phyloP scores from a whole-genome alignment of 1,284 basidiomycete species.

The Trametes versicolor region DNA sequence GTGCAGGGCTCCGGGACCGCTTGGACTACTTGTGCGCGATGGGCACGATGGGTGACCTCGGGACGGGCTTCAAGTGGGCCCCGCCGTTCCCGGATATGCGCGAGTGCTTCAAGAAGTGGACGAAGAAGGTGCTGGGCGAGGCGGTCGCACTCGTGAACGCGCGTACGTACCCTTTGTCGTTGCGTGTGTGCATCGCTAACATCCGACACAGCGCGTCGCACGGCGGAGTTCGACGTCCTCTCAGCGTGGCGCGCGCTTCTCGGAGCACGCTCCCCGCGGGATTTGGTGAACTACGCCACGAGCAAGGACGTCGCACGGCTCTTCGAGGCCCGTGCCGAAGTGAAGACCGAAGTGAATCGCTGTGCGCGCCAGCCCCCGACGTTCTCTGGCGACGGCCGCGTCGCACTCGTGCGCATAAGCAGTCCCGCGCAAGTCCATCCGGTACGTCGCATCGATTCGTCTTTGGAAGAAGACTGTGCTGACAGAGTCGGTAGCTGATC shows the following conservation, averaged over 20 bases:
- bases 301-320: conserved; percentile 33
- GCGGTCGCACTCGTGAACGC: conserved; percentile 46
- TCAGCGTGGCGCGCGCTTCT: conserved; percentile 42
- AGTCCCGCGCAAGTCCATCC: conserved; percentile 47
- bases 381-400: conserved; percentile 46
- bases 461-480: not conserved
- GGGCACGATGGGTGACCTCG: conserved; percentile 47
- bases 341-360: conserved; percentile 41
- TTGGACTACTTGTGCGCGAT: conserved; percentile 44
- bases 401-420: conserved; percentile 44
- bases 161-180: conserved; percentile 32
- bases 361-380: conserved; percentile 40
- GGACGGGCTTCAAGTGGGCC: conserved; percentile 42
- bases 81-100: conserved; percentile 43
- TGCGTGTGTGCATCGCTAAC: not conserved
- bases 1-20: conserved; percentile 9
- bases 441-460: conserved; percentile 25
- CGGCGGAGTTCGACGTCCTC: conserved; percentile 37
- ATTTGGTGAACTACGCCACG: conserved; percentile 17
- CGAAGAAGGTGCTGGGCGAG: conserved; percentile 44
- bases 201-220: conserved; percentile 35
- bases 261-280: conserved; percentile 29
- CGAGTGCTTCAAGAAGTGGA: conserved; percentile 40
- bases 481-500: conserved; percentile 34
- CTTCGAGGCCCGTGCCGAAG: conserved; percentile 38